Conservation (phyloP, 1,284 basidiomycete species). For the Ceratobasidium papillatum region DNA sequence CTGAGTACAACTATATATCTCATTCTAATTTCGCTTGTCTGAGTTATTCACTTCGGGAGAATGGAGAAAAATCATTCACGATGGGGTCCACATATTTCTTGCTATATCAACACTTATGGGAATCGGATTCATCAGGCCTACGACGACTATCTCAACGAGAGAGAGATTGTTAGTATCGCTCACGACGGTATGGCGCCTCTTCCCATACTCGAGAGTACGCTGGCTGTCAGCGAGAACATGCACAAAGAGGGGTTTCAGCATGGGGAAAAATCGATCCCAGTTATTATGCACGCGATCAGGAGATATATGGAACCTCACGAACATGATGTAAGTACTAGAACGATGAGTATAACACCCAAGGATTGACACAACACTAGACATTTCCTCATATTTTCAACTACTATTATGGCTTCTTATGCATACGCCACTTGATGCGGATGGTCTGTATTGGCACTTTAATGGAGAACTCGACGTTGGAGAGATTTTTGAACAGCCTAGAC, state of each 20-base stretch:
- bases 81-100: slow-evolving; percentile 9
- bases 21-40: too few species aligned
- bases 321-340: neutral
- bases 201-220: neutral
- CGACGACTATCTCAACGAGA: neutral
- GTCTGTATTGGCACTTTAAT: slow-evolving; percentile 24
- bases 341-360: too few species aligned
- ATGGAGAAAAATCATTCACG: slow-evolving; percentile 12
- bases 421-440: slow-evolving; percentile 23
- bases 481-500: neutral
- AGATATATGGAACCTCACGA: neutral
- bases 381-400: neutral
- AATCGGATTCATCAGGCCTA: neutral
- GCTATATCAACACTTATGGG: neutral
- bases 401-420: slow-evolving; percentile 23
- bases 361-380: neutral
- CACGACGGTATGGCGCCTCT: neutral
- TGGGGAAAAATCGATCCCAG: slow-evolving; percentile 1
- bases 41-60: too few species aligned
- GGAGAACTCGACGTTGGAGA: neutral
- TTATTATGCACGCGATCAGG: slow-evolving; percentile 7
- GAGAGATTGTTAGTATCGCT: neutral
- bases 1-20: too few species aligned
- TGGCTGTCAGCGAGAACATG: slow-evolving; percentile 28
- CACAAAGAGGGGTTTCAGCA: slow-evolving; percentile 19